Percentiles rank a stretch among this genome's conserved stretches.
These are phyloP conservation scores for Besnoitia besnoiti DNA, from an alignment of 169 alveolate genomes.

Conservation along the genomic window DNA sequence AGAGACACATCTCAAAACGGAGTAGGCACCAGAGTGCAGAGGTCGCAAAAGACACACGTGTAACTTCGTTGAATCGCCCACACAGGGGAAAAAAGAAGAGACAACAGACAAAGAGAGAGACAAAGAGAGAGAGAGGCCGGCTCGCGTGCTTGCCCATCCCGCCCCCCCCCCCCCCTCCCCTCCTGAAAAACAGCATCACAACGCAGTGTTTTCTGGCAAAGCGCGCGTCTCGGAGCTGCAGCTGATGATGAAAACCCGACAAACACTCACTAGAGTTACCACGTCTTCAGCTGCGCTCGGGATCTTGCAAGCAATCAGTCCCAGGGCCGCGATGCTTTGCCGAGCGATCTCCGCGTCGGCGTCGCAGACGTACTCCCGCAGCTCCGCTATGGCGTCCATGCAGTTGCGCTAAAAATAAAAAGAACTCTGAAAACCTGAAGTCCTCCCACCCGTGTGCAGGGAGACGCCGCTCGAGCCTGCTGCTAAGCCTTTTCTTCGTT, in stretches of 20 bases:
- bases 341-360: constrained; percentile 91
- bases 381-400: constrained; percentile 87
- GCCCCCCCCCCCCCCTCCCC: too few species aligned
- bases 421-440: too few species aligned
- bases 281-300: constrained; percentile 68
- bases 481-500: neutral
- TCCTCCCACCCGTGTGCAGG: too few species aligned
- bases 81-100: neutral
- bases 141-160: too few species aligned
- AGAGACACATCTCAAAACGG: too few species aligned
- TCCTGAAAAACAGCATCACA: too few species aligned
- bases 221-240: too few species aligned
- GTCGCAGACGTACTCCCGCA: constrained; percentile 94
- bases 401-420: constrained; percentile 77
- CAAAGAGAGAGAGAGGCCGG: neutral
- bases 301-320: constrained; percentile 88
- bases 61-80: neutral
- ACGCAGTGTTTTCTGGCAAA: too few species aligned
- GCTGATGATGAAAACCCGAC: too few species aligned
- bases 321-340: constrained; percentile 90
- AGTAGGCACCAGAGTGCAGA: neutral
- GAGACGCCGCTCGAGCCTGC: too few species aligned
- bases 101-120: too few species aligned
- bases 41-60: neutral
- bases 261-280: constrained; percentile 19